These are phyloP conservation scores for Sporothrix protearum DNA, from an alignment of 2,329 filamentous ascomycete genomes.

Conservation along the genomic window DNA sequence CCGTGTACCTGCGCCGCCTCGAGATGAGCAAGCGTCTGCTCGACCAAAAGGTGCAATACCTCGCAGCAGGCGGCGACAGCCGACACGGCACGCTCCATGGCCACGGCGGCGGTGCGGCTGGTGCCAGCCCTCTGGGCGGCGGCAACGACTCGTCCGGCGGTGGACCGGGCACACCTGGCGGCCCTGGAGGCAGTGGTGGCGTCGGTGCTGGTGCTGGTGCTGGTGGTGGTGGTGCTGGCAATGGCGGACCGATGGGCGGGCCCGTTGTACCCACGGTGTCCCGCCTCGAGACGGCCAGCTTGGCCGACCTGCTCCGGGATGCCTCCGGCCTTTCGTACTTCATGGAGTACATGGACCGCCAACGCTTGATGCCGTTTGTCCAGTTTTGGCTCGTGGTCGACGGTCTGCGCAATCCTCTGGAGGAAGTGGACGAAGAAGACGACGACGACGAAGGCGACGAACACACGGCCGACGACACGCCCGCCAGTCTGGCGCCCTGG, in stretches of 20 bases:
- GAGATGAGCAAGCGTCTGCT: constrained; percentile 89
- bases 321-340: constrained; percentile 92
- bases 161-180: neutral
- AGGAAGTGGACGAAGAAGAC: constrained; percentile 76
- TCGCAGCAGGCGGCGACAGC: constrained; percentile 65
- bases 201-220: neutral
- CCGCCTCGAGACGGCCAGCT: constrained; percentile 67
- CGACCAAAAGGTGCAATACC: constrained; percentile 80
- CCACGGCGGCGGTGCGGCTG: neutral
- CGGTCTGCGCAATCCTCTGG: constrained; percentile 88
- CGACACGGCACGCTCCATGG: constrained; percentile 30
- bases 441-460: constrained; percentile 65
- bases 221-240: constrained; percentile 15
- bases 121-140: neutral
- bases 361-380: constrained; percentile 78
- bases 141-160: neutral
- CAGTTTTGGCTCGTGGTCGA: constrained; percentile 99
- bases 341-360: constrained; percentile 99
- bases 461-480: constrained; percentile 64
- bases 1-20: constrained; percentile 76
- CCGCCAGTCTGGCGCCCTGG: constrained; percentile 65
- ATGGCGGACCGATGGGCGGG: constrained; percentile 21
- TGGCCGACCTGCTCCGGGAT: constrained; percentile 84
- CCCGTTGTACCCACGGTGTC: constrained; percentile 45
- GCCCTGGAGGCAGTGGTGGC: neutral